Evolutionary conservation across 2,329 filamentous ascomycete species (phyloP), one percentile per base, ranked within the genome.

Genomic region (Penicillium sp.): DNA sequence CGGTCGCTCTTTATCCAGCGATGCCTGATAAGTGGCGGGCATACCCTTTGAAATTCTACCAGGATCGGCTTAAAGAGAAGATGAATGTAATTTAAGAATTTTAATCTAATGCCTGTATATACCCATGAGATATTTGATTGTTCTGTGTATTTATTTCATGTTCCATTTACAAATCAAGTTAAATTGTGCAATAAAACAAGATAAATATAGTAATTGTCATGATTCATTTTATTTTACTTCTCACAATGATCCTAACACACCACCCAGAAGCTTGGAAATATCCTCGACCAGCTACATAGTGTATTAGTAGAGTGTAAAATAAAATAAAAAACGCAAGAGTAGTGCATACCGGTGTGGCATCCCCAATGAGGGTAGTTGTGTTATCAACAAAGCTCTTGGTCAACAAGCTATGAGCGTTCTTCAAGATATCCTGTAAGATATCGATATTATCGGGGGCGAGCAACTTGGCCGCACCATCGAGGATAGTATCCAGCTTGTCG

Each of bases 1-100:
- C 67, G 19, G 65, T 66, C 3, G 68, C 67, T 6, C 65, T 71
- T 25, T 73, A 73, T 50, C 71, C 71, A 9, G 68, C 68, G 1
- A 48, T 73, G 59, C 71, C 70, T 1, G 62, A 57, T 55, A 68
- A 60, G 28, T 55, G 66, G 56, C 63, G 71, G 5, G 62, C 59
- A 19, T 70, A 71, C 52, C 69, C 71, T 14, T 60, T 70, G 56
- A 62, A 57, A 16, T 70, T 67, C 51, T 71, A 70, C 42, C 57
- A 73, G 63, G 61, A 65, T 49, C 64, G 69, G 22, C 56, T 73
- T 50, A 56, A 65, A 33, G 63, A 59, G 40, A 61, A 64, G 50
- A 53, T 70, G 60, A 63, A 69, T 50, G 62, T 63, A 14, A 58
- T 62, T 50, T 53, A 40, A 36, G 33, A 12, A 37, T 33, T n/a